These are phyloP conservation scores for Termitomyces sp. DNA, from an alignment of 768 basidiomycete species.

Conservation along the genomic window DNA sequence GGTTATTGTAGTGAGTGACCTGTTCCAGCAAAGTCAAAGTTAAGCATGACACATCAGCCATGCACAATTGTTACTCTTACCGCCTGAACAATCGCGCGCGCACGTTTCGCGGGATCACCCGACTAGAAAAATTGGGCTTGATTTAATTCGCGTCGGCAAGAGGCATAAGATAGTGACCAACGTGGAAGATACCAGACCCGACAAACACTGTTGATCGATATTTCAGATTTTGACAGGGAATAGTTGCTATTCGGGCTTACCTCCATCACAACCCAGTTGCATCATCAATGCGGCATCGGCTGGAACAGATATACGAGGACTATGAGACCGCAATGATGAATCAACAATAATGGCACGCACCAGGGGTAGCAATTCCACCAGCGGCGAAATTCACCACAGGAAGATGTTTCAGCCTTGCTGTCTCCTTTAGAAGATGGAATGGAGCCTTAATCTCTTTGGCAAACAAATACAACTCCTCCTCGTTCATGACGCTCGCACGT, in stretches of 20 bases:
- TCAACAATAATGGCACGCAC: slow-evolving; percentile 29
- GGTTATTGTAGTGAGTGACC: slow-evolving; percentile 95
- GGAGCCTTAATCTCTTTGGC: slow-evolving; percentile 93
- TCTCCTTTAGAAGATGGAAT: slow-evolving; percentile 93
- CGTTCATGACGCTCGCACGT: slow-evolving; percentile 80
- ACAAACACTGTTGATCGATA: slow-evolving; percentile 70
- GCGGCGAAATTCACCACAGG: slow-evolving; percentile 98
- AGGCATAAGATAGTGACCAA: slow-evolving; percentile 27
- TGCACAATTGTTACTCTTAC: slow-evolving; percentile 32
- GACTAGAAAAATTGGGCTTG: slow-evolving; percentile 41
- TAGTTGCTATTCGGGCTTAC: slow-evolving; percentile 36
- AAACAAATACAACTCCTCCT: slow-evolving; percentile 90
- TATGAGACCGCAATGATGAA: neutral
- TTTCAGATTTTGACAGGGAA: neutral
- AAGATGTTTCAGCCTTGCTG: slow-evolving; percentile 85
- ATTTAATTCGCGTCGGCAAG: neutral
- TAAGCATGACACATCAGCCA: slow-evolving; percentile 5
- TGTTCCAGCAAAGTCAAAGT: slow-evolving; percentile 18
- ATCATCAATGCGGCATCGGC: slow-evolving; percentile 99
- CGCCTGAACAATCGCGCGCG: slow-evolving; percentile 93
- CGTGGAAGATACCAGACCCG: slow-evolving; percentile 95
- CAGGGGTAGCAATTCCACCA: slow-evolving; percentile 89
- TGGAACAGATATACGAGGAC: slow-evolving; percentile 19
- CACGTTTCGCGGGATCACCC: slow-evolving; percentile 89
- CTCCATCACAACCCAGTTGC: slow-evolving; percentile 96